Percentiles rank a stretch among this genome's conserved stretches.
These are phyloP conservation scores for Mikania micrantha DNA, from an alignment of 129 eudicot species.

Conservation along the genomic window DNA sequence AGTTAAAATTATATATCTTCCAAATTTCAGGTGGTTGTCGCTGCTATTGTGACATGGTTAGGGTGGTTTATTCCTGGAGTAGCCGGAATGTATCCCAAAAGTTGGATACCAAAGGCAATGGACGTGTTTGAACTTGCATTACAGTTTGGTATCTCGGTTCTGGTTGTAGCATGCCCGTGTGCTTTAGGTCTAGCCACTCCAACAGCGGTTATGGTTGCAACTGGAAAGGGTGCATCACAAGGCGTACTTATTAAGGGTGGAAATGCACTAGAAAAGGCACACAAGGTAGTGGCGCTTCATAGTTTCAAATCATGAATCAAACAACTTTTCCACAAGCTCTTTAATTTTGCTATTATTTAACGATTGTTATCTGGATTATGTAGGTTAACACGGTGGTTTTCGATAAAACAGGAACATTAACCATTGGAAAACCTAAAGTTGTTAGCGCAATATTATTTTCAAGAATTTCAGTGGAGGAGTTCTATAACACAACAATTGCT, in stretches of 20 bases:
- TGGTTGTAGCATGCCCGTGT: conserved; percentile 99
- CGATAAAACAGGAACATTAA: conserved; percentile 95
- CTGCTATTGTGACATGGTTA: conserved; percentile 71
- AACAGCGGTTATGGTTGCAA: conserved; percentile 97
- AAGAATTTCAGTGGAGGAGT: conserved; percentile 63
- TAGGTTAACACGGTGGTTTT: conserved; percentile 86
- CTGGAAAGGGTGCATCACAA: conserved; percentile 96
- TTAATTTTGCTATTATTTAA: conserved; percentile 7
- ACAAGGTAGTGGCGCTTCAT: conserved; percentile 53
- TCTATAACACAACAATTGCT: conserved; percentile 64
- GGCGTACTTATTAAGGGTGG: conserved; percentile 99
- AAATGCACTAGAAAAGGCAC: conserved; percentile 81
- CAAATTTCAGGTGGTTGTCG: conserved; percentile 58
- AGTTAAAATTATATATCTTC: not conserved
- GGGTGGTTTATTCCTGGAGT: conserved; percentile 90
- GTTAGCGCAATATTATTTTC: conserved; percentile 79
- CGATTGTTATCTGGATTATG: conserved; percentile 8
- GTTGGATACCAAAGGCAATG: conserved; percentile 92
- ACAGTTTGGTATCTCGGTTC: conserved; percentile 91
- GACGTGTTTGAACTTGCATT: conserved; percentile 89
- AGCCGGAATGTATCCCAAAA: conserved; percentile 67
- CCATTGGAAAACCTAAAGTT: conserved; percentile 86
- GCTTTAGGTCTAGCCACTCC: conserved; percentile 99
- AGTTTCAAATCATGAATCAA: not conserved
- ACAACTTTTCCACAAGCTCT: not conserved